Base-by-base conservation (phyloP, 495 filamentous ascomycete species). In the Penicillium coffeae region DNA sequence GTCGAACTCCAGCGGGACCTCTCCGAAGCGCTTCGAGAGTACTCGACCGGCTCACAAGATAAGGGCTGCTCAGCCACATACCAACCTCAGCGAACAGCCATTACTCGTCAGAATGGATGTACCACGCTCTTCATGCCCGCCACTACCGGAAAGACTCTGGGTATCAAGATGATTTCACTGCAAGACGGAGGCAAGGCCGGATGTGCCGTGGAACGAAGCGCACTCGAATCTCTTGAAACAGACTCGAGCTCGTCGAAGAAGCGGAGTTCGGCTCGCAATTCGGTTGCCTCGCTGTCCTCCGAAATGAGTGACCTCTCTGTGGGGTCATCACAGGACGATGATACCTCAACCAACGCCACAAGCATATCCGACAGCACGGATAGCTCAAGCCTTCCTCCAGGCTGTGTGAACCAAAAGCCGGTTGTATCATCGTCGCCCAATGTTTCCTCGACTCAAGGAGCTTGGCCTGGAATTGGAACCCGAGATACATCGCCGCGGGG, bases 51-150 rank as follows among this genome's bases (percentile, higher is more conserved):
- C 3, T 83, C 77, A 1, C 76, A 83, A 49, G 72, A 77, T 42
- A 66, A 71, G 63, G 76, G 73, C 36, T 85, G 80, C 49, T 76
- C 76, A 35, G 73, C 80, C 3, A 72, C 77, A 21, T 85, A 88
- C 47, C 89, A 95, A 59, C 91, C 92, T 0, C 80, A 82, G 45
- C 80, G 92, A 38, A 87, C 87, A 0, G 77, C 83, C 0, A 78
- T 92, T 38, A 79, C 81, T 36, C 77, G 77, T 22, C 75, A 69
- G 16, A 85, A 88, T 72, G 86, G 88, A 32, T 80, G 82, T 35
- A 94, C 87, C 2, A 95, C 88, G 0, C 73, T 97, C 22, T 93
- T 95, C 64, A 98, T 96, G 93, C 93, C 93, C 3, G 88, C 88
- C 2, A 80, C 70, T 45, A 80, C 75, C 13, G 74, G 73, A 42